phyloP scores from a whole-genome alignment of 2,329 filamentous ascomycete species.

The Verticillium isaacii region DNA sequence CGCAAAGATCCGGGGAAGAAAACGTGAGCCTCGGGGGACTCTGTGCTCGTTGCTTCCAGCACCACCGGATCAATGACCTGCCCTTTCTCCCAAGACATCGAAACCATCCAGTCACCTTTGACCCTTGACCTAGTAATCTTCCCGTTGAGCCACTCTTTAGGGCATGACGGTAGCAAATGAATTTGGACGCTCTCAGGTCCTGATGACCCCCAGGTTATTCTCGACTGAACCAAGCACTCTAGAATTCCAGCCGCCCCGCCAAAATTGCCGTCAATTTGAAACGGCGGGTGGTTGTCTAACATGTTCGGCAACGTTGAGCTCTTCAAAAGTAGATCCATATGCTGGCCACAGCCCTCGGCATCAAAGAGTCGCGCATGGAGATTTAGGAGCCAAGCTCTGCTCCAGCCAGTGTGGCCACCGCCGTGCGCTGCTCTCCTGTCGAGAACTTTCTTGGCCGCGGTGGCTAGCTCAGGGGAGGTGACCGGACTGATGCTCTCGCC shows the following conservation, averaged over 20 bases:
- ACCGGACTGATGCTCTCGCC: slow-evolving; percentile 21
- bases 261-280: slow-evolving; percentile 48
- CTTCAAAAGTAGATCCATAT: slow-evolving; percentile 9
- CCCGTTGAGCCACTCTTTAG: slow-evolving; percentile 3
- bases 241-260: slow-evolving; percentile 36
- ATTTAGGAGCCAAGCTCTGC: slow-evolving; percentile 40
- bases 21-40: neutral
- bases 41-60: neutral
- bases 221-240: slow-evolving; percentile 9
- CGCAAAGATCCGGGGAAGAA: slow-evolving; percentile 1
- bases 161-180: slow-evolving; percentile 5
- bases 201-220: neutral
- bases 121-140: slow-evolving; percentile 1
- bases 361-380: slow-evolving; percentile 38
- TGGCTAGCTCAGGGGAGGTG: slow-evolving; percentile 11
- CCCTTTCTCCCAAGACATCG: slow-evolving; percentile 5
- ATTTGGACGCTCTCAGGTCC: slow-evolving; percentile 1
- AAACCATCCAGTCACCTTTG: slow-evolving; percentile 8
- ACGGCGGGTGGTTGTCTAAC: slow-evolving; percentile 23
- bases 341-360: slow-evolving; percentile 18
- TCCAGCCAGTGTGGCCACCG: slow-evolving; percentile 45
- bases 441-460: slow-evolving; percentile 23
- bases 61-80: slow-evolving; percentile 2
- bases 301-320: slow-evolving; percentile 9
- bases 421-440: slow-evolving; percentile 22